Evolutionary conservation across 768 basidiomycete species (phyloP).

Genomic region (Pulveroboletus sp.): DNA sequence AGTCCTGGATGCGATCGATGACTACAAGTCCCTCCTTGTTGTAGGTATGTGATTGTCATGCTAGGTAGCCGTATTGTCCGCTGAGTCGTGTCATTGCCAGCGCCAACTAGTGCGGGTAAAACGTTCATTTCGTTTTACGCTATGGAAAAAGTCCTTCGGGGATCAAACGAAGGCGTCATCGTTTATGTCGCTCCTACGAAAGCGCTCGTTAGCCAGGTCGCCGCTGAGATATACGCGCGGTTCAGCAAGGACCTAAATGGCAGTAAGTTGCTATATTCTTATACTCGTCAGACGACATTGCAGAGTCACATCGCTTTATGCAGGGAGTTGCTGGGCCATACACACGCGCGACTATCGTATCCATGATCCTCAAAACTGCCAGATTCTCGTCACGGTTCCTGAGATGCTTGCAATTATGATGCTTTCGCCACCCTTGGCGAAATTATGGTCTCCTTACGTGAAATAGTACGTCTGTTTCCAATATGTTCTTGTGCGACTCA

Average conservation of each 20-base stretch:
- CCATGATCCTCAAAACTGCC: conserved; percentile 62
- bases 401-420: conserved; percentile 69
- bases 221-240: conserved; percentile 71
- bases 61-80: neutral
- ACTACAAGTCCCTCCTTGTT: conserved; percentile 57
- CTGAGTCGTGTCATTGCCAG: conserved; percentile 28
- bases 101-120: conserved; percentile 72
- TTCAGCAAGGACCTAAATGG: conserved; percentile 55
- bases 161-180: conserved; percentile 63
- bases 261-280: conserved; percentile 33
- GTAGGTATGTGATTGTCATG: conserved; percentile 43
- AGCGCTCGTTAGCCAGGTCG: conserved; percentile 68
- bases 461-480: conserved; percentile 43
- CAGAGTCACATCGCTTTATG: neutral
- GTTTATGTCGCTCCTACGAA: conserved; percentile 78
- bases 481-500: neutral
- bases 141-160: conserved; percentile 65
- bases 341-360: conserved; percentile 65
- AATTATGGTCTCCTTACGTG: conserved; percentile 59
- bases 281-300: neutral
- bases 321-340: conserved; percentile 62
- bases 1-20: conserved; percentile 64
- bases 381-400: conserved; percentile 73
- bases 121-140: conserved; percentile 79
- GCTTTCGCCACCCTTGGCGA: conserved; percentile 62